Evolutionary conservation across 2,329 filamentous ascomycete species (phyloP).

Genomic region (Neodidymelliopsis sp.): DNA sequence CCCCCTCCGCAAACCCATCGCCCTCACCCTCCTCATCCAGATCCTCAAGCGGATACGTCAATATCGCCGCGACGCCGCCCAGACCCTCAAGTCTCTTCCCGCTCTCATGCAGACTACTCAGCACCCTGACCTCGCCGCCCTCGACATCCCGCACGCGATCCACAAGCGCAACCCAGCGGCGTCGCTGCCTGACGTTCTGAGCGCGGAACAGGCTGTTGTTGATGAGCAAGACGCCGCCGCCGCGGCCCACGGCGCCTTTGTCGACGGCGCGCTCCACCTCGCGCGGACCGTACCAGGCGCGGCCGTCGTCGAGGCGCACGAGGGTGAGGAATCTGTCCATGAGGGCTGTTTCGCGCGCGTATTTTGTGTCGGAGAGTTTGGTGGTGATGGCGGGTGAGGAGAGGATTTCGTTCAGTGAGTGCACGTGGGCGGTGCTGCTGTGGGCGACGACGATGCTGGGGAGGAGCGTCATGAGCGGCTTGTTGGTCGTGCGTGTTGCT

Average conservation of each 20-base stretch:
- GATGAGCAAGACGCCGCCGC: slow-evolving; percentile 84
- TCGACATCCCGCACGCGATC: slow-evolving; percentile 82
- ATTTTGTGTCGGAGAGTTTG: slow-evolving; percentile 85
- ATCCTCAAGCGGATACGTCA: slow-evolving; percentile 87
- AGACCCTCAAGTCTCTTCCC: slow-evolving; percentile 83
- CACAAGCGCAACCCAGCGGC: slow-evolving; percentile 83
- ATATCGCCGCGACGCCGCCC: slow-evolving; percentile 85
- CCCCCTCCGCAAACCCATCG: slow-evolving; percentile 36
- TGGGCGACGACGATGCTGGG: slow-evolving; percentile 77
- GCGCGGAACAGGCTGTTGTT: slow-evolving; percentile 88
- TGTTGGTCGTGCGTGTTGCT: slow-evolving; percentile 73
- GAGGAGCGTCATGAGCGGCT: slow-evolving; percentile 69
- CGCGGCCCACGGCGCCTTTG: slow-evolving; percentile 86
- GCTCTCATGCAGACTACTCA: slow-evolving; percentile 94
- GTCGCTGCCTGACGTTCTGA: slow-evolving; percentile 77
- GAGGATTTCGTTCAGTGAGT: slow-evolving; percentile 87
- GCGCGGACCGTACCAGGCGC: slow-evolving; percentile 86
- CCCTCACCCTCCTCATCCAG: slow-evolving; percentile 70
- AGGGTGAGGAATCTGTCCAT: slow-evolving; percentile 85
- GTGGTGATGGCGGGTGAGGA: slow-evolving; percentile 79
- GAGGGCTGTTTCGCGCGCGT: slow-evolving; percentile 79
- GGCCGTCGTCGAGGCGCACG: slow-evolving; percentile 82
- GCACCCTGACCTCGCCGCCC: slow-evolving; percentile 85
- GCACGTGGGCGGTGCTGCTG: slow-evolving; percentile 82
- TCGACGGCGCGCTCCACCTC: slow-evolving; percentile 84